Evolutionary conservation across 208 protist species (phyloP), one percentile per base, ranked within the genome.

Genomic region (Tritrichomonas foetus): DNA sequence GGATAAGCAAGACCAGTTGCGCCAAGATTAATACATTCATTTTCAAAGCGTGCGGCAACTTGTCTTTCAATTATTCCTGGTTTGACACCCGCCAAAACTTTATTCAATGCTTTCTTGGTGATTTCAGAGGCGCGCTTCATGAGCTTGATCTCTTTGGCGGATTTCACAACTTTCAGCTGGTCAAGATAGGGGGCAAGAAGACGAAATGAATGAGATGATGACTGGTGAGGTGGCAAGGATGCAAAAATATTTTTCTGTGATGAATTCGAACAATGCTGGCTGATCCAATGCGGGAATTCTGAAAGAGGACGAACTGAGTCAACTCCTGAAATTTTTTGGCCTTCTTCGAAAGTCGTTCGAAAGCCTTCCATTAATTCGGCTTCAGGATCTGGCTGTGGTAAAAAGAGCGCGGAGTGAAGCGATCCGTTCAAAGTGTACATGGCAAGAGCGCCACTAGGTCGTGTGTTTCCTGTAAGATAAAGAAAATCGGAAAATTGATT

Each of bases 401-500:
- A 57, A 57, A 89, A 89, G 30, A 89, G 47, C 2, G 44, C 11
- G 1, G 78, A 89, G 33, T 9, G 33, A 50, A n/a, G 27, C 13
- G 8, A 9, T n/a, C 57, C 57, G 16, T n/a, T 39, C 9, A 39
- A 22, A 11, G 33, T 89, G 1, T 44, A 33, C 13, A 89, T 89
- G 2, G 39, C 20, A 22, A 89, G 39, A 30, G 47, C 47, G 16
- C 78, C 78, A 0, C 41, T 33, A 27, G 47, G 41, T 39, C 44
- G 44, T 2, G 25, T 49, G 20, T 57, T 57, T 57, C 78, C 78
- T 33, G 78, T 89, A 27, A 89, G 22, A 57, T 89, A 89, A 33
- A 89, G 33, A 20, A 57, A 47, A 89, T 89, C 78, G 0, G 78
- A 89, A 47, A 89, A 89, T 89, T 89, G 78, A 39, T n/a, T 44